Base-by-base conservation (phyloP, 2,329 filamentous ascomycete genomes). In the Fusarium marasasianum region DNA sequence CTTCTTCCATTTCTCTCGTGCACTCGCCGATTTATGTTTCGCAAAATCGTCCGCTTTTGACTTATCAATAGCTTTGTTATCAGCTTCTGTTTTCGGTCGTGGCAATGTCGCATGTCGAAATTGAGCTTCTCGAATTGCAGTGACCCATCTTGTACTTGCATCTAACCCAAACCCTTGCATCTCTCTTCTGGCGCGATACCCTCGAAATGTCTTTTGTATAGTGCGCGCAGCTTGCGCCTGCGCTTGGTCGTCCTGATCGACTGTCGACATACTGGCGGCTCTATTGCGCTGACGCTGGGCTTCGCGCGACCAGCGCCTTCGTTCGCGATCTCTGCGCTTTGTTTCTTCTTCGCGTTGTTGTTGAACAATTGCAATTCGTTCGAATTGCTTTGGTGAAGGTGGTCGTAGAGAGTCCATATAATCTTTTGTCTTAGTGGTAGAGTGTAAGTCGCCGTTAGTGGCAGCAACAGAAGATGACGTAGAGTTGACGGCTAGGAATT, bases 1-100 rank as follows among this genome's bases (percentile, higher is more conserved):
- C 73, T 93, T 93, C 77, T 91, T 91, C 95, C 95, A 98, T 66
- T 94, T 92, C 63, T 89, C 85, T 45, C 89, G 87, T 20, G 93
- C 92, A 78, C 80, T 73, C 43, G 74, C 71, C 45, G 77, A 72
- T 47, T 71, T 77, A 20, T 73, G 70, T 29, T 48, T 60, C 22
- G 66, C 60, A 20, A 54, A 26, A n/a, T 26, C 37, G 20, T 63
- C 77, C 20, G 69, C 37, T 22, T 63, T 67, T 56, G 63, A 38
- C 58, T 64, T 50, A 48, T 71, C 47, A 17, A 41, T 47, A 57
- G 55, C 53, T 1, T 48, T 57, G 4, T 62, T 66, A 4, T 72
- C 73, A 20, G 69, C 62, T 35, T 66, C 63, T 18, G 76, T 63
- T 76, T 62, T 84, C 66, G 61, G 84, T 73, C 64, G 83, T 13